Evolutionary conservation across 1,284 basidiomycete genomes (phyloP), one percentile per base, ranked within the genome.

Genomic region (Cutaneotrichosporon dermatis): DNA sequence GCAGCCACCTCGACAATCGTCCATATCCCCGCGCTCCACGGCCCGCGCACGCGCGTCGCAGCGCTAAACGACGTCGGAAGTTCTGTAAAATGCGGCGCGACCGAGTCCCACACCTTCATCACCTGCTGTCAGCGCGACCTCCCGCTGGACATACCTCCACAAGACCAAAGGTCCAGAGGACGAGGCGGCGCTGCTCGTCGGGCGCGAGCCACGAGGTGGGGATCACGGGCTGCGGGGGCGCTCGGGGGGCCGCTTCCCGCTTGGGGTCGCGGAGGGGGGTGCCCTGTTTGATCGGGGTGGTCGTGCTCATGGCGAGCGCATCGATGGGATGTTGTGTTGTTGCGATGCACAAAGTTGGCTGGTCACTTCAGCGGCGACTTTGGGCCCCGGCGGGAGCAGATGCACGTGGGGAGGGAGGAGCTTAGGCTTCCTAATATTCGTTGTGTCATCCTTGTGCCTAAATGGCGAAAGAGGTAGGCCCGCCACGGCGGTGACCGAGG

Each of bases 21-120:
- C 75, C 75, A 76, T 13, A 61, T 35, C 13, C 55, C 41, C 3
- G 72, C 69, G 5, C 69, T 68, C 41, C 58, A 57, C 0, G 66
- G 67, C 3, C 70, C 70, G 4, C 58, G 57, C 39, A 74, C 62
- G n/a, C 71, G 63, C 37, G 50, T n/a, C 2, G 35, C 43, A 16
- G 44, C 44, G 15, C 69, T 66, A 66, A 73, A 68, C 10, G 71
- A 67, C 2, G 71, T 66, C 15, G 73, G 71, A 8, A 68, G 63
- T 46, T 69, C 63, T 11, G 64, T 54, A 57, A 74, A 54, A 49
- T 71, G 66, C 4, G 74, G 70, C 8, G 69, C 65, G 16, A 77
- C 54, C 1, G 72, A 69, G 57, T 78, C 76, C 71, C 74, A 76
- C 10, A 78, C 48, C 64, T 78, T 78, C 57, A 69, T 72, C 2